A percentile compares a stretch with the other conserved stretches of the same genome.
These are phyloP conservation scores for Leccinum obscurum DNA, from an alignment of 768 basidiomycete species.

Conservation along the genomic window DNA sequence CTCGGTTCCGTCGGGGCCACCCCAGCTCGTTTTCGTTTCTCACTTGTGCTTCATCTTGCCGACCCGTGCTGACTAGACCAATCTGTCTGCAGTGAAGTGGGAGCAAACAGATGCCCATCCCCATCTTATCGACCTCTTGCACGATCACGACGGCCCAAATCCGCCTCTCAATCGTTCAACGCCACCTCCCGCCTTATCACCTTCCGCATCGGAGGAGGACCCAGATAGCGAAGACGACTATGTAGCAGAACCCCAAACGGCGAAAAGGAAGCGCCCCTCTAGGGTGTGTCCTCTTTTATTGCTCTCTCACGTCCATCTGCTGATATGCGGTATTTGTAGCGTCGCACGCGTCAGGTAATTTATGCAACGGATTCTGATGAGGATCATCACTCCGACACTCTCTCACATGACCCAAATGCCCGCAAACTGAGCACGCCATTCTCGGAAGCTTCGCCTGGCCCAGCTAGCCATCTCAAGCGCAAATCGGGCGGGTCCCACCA, in stretches of 20 bases:
- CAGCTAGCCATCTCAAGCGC: constrained; percentile 46
- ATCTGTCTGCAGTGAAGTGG: constrained; percentile 61
- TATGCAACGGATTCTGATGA: constrained; percentile 43
- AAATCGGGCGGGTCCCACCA: constrained; percentile 44
- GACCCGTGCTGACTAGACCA: constrained; percentile 31
- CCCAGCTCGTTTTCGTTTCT: constrained; percentile 9
- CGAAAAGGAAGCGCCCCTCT: constrained; percentile 34
- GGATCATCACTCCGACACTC: constrained; percentile 34
- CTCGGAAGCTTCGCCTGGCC: constrained; percentile 25
- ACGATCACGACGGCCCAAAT: constrained; percentile 24
- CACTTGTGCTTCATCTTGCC: constrained; percentile 15
- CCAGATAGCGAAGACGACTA: constrained; percentile 73
- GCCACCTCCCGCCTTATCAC: constrained; percentile 34
- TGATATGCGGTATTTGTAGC: constrained; percentile 36
- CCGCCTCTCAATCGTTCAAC: constrained; percentile 16
- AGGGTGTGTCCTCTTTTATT: constrained; percentile 43
- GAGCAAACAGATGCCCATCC: constrained; percentile 65
- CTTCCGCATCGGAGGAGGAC: constrained; percentile 51
- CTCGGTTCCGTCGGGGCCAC: constrained; percentile 3
- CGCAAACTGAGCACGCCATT: constrained; percentile 21
- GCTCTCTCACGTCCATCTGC: constrained; percentile 11
- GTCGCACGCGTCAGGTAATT: constrained; percentile 41
- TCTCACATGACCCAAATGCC: constrained; percentile 14
- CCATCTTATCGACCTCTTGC: constrained; percentile 32
- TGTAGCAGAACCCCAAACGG: constrained; percentile 44